Evolutionary conservation across 345 rosid genomes (phyloP).

Genomic region (Eucalyptus coolabah): DNA sequence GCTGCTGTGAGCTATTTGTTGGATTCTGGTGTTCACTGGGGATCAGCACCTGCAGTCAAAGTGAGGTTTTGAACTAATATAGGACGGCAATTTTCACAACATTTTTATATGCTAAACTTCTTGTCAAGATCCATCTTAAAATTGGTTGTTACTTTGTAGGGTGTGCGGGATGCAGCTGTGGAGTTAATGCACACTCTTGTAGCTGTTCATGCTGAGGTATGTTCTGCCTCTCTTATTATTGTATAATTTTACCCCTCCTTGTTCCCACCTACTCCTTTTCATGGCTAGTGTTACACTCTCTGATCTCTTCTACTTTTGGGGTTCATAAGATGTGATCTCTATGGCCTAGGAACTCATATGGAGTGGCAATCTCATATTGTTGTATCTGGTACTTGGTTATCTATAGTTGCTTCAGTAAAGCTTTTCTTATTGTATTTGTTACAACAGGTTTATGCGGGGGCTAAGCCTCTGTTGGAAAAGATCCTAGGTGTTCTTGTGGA

Average conservation of each 20-base stretch:
- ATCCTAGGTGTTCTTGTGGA: constrained; percentile 88
- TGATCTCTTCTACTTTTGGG: background rate
- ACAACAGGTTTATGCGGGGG: constrained; percentile 82
- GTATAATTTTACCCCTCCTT: background rate
- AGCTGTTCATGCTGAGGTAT: constrained; percentile 94
- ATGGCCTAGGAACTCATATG: background rate
- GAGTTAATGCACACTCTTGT: constrained; percentile 87
- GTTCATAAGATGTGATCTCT: background rate
- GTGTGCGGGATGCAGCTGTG: constrained; percentile 91
- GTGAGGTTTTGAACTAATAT: constrained; percentile 9
- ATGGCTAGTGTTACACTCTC: background rate
- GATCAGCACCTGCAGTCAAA: constrained; percentile 86
- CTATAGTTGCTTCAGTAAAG: background rate
- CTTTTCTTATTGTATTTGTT: background rate
- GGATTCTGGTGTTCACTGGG: constrained; percentile 92
- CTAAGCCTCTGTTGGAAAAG: constrained; percentile 89
- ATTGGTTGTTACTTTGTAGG: constrained; percentile 25
- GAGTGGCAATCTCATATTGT: background rate
- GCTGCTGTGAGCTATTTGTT: constrained; percentile 73
- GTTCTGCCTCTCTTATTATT: background rate
- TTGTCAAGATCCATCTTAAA: background rate
- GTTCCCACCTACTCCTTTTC: background rate
- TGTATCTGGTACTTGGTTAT: background rate
- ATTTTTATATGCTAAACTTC: background rate
- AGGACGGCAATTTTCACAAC: background rate